Base-by-base conservation (phyloP, 164 flowering plant genomes). In the Tetrastigma voinierianum region DNA sequence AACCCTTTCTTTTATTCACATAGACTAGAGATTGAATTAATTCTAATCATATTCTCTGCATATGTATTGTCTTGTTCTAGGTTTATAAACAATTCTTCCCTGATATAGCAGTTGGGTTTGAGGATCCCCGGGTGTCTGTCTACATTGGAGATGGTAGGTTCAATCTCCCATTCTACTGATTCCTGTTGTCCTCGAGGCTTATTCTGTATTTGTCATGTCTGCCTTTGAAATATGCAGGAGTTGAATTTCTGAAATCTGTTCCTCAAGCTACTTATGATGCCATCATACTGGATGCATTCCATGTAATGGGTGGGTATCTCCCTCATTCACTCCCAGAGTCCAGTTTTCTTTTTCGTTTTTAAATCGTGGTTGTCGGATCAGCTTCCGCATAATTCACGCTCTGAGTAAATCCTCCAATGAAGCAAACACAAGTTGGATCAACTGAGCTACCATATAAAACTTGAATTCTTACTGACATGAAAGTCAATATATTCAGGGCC, bases 61-160 rank as follows among this genome's bases (percentile, higher is more conserved):
- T 59, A 10, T 49, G 54, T 66, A 15, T 63, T 32, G 57, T 67
- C 14, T 51, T n/a, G n/a, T n/a, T 70, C 16, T 81, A 91, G 97
- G 91, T 88, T 43, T 86, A 89, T 11, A 87, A 86, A 75, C 59
- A 86, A 68, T 87, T 71, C 70, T 88, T 90, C 61, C 97, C 97
- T 17, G 82, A 81, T n/a, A 73, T 89, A 53, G 92, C 97, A 20
- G 77, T 90, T 72, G 97, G 97, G 19, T 87, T 80, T 55, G 81
- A 82, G 64, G 97, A 90, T 77, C 86, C 84, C 23, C 73, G 85
- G 0, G 85, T 77, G 11, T 57, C 3, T 0, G 61, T 82, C 14
- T 79, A 77, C 18, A 52, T 82, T 43, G 51, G 66, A 3, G 83
- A 79, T 68, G 85, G 85, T 79, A 62, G 11, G 16, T 15, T 18